These are phyloP conservation scores for Persicaria maculosa DNA, from an alignment of 148 eudicot species.

Conservation along the genomic window DNA sequence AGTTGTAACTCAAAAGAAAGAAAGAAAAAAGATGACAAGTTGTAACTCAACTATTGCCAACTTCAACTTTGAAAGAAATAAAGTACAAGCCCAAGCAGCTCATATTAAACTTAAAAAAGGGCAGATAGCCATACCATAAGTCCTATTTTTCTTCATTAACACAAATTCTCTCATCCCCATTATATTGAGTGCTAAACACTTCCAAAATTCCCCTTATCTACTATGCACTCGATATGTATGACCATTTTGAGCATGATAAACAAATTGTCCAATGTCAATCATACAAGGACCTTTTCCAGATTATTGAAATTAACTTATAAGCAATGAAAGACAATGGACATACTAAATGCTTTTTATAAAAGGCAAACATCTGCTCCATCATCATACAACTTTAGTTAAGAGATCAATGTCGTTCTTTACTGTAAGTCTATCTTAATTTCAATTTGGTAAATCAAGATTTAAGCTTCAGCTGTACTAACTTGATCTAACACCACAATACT, in stretches of 20 bases:
- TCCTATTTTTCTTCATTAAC: no score
- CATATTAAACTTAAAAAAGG: neutral
- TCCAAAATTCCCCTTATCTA: no score
- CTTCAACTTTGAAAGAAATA: neutral
- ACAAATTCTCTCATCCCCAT: neutral
- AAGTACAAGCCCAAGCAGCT: neutral
- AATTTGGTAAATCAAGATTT: no score
- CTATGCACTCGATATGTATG: neutral
- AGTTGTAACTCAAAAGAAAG: no score
- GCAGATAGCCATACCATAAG: no score
- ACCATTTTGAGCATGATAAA: neutral
- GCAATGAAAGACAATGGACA: neutral
- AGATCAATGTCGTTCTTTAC: no score
- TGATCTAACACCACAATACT: no score
- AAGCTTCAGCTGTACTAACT: no score
- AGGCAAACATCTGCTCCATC: neutral
- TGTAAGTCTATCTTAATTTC: no score
- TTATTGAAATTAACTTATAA: neutral
- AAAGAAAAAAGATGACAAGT: no score
- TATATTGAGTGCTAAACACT: no score
- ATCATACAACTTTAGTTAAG: neutral
- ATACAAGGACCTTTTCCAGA: neutral
- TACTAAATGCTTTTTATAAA: neutral
- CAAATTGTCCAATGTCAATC: neutral
- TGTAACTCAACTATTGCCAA: neutral